phyloP scores from a whole-genome alignment of 192 early-diverging fungal species.

The Coemansia sp. region DNA sequence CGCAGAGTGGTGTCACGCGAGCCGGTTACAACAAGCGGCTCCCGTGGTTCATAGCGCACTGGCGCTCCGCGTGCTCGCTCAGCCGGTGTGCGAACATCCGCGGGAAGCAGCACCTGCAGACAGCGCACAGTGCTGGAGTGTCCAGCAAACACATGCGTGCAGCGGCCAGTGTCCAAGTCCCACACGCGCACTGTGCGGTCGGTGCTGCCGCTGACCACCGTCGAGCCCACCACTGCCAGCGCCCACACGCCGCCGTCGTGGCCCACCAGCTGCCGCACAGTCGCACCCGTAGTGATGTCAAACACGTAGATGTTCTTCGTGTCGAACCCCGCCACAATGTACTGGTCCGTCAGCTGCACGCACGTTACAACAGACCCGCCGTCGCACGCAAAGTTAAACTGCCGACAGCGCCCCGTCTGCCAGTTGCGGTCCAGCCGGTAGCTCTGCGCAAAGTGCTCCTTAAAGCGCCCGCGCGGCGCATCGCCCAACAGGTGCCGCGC shows the following conservation, averaged over 20 bases:
- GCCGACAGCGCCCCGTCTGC: slow-evolving; percentile 69
- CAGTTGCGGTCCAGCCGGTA: slow-evolving; percentile 83
- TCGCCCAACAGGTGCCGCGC: slow-evolving; percentile 3
- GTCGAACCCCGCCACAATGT: slow-evolving; percentile 93
- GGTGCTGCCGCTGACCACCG: slow-evolving; percentile 91
- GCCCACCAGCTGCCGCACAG: slow-evolving; percentile 71
- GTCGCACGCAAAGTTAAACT: slow-evolving; percentile 80
- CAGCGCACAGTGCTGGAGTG: slow-evolving; percentile 95
- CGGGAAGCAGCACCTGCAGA: slow-evolving; percentile 80
- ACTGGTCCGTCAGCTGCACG: slow-evolving; percentile 93
- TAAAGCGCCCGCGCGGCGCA: slow-evolving; percentile 60
- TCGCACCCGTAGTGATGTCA: slow-evolving; percentile 77
- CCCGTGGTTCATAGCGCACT: slow-evolving; percentile 59
- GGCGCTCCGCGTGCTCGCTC: slow-evolving; percentile 40
- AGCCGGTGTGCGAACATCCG: slow-evolving; percentile 47
- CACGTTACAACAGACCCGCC: slow-evolving; percentile 88
- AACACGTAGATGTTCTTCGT: slow-evolving; percentile 93
- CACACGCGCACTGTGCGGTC: slow-evolving; percentile 95
- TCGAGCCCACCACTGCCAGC: slow-evolving; percentile 83
- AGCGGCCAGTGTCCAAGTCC: slow-evolving; percentile 87
- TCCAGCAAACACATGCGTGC: slow-evolving; percentile 92
- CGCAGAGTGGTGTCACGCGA: slow-evolving; percentile 90
- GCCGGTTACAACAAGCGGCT: slow-evolving; percentile 91
- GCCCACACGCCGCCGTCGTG: slow-evolving; percentile 99
- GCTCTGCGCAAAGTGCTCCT: slow-evolving; percentile 75